Base-by-base conservation (phyloP, 1,139 yeast genomes). In the Saccharomyces hybrid region DNA sequence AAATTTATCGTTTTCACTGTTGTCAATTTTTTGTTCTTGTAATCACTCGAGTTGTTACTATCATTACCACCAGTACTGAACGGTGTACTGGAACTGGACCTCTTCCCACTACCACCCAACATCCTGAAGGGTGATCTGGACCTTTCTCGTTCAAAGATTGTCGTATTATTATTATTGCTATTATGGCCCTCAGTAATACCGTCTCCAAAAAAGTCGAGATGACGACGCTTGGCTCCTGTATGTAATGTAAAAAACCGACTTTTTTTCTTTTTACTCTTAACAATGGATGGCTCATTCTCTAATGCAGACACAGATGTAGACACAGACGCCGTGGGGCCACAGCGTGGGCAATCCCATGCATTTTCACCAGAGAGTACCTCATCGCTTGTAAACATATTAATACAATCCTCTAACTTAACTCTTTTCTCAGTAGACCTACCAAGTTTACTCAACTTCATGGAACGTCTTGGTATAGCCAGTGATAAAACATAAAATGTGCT, bases 341-440 rank as follows among this genome's bases (percentile, higher is more conserved):
- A 86, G 53, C 77, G 77, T 1, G 93, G 88, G 71, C 95, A 86
- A 57, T 80, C 76, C 95, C 95, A 86, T 7, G 88, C 85, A 68
- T 86, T 84, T 31, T 85, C 90, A 16, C 87, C 89, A 9, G 81
- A 77, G 52, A 86, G 70, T 0, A 83, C 69, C 67, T 86, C 95
- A 56, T 85, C 88, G 57, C 79, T 79, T 0, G 86, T 83, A 65
- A 82, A 85, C 66, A 83, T 78, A 48, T 79, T 75, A 54, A 86
- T 77, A 63, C 95, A 86, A 58, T 83, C 85, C 46, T 82, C 80
- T 51, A 83, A 67, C 52, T 78, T 75, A 5, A 73, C 70, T 50
- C 70, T 67, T 48, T 71, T 72, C 27, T 65, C 53, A 50, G 65
- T 69, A 14, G 70, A 71, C 38, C 70, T 68, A 16, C 63, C 56